A percentile compares a stretch with the other conserved stretches of the same genome.
Evolutionary conservation across 768 basidiomycete species (phyloP).

Genomic region (Agaricus sinodeliciosus): DNA sequence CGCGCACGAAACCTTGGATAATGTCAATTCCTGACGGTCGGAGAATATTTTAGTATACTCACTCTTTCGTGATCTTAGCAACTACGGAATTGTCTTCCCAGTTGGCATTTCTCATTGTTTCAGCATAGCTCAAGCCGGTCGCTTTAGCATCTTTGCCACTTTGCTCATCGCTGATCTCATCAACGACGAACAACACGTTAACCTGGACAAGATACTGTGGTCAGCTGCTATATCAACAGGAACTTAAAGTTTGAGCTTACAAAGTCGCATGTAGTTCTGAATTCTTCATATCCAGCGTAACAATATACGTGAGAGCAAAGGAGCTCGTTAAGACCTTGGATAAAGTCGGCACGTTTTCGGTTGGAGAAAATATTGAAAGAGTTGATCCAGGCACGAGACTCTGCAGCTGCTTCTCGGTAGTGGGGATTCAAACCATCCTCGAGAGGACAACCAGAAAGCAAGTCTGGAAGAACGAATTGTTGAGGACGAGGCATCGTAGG

Average conservation of each 20-base stretch:
- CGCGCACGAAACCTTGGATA: conserved; percentile 45
- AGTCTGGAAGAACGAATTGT: conserved; percentile 51
- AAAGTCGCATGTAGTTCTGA: conserved; percentile 58
- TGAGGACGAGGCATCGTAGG: conserved; percentile 11
- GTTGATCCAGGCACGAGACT: conserved; percentile 58
- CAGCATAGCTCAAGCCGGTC: conserved; percentile 46
- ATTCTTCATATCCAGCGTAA: conserved; percentile 48
- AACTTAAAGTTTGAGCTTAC: conserved; percentile 23
- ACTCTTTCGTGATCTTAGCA: conserved; percentile 58
- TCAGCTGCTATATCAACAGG: conserved; percentile 4
- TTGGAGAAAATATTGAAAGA: conserved; percentile 52
- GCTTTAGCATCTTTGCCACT: conserved; percentile 45
- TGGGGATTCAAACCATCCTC: conserved; percentile 47
- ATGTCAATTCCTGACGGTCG: background rate
- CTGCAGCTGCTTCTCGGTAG: conserved; percentile 47
- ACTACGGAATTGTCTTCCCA: conserved; percentile 54
- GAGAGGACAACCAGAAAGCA: conserved; percentile 41
- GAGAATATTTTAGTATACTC: conserved; percentile 17
- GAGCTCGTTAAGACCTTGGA: conserved; percentile 54
- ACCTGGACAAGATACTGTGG: conserved; percentile 24
- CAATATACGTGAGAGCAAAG: conserved; percentile 57
- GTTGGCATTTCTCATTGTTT: conserved; percentile 42
- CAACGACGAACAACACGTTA: conserved; percentile 59
- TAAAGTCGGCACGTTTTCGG: conserved; percentile 57
- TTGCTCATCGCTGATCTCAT: conserved; percentile 66